phyloP scores from a whole-genome alignment of 2,329 filamentous ascomycete genomes.

The Paracoccidioides lutzii region DNA sequence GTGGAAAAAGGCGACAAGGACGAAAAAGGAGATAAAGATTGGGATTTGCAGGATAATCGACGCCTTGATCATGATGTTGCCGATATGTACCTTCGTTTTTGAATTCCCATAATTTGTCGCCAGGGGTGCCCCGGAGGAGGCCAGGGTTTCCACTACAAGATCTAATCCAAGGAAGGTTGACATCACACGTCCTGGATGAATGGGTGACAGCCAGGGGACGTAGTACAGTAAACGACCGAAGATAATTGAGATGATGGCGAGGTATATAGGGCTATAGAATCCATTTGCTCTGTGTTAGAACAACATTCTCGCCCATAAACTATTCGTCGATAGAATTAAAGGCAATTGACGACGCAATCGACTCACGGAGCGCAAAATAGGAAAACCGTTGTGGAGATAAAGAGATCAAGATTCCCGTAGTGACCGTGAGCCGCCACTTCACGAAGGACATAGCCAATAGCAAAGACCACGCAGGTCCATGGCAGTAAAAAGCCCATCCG shows the following conservation, averaged over 20 bases:
- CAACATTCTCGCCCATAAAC: neutral
- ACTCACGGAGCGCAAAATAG: conserved; percentile 29
- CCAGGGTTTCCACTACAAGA: conserved; percentile 35
- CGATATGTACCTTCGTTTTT: conserved; percentile 26
- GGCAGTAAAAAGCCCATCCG: conserved; percentile 30
- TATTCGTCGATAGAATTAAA: neutral
- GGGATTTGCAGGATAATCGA: conserved; percentile 40
- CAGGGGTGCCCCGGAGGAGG: conserved; percentile 39
- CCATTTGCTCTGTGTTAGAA: neutral
- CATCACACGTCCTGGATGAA: conserved; percentile 46
- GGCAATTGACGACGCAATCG: neutral
- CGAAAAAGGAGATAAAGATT: conserved; percentile 38
- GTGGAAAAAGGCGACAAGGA: conserved; percentile 36
- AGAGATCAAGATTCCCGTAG: conserved; percentile 25
- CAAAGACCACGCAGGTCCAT: conserved; percentile 31
- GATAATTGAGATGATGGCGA: conserved; percentile 39
- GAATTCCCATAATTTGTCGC: conserved; percentile 30
- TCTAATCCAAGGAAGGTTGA: conserved; percentile 46
- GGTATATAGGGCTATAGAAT: conserved; percentile 26
- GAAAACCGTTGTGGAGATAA: conserved; percentile 28
- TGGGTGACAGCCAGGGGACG: conserved; percentile 35
- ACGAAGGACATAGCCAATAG: conserved; percentile 26
- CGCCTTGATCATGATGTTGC: conserved; percentile 36
- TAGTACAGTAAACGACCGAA: conserved; percentile 40
- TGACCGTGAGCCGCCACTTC: conserved; percentile 25